Evolutionary conservation across 2,329 filamentous ascomycete species (phyloP), one percentile per base, ranked within the genome.

Genomic region (Beauveria varroae): DNA sequence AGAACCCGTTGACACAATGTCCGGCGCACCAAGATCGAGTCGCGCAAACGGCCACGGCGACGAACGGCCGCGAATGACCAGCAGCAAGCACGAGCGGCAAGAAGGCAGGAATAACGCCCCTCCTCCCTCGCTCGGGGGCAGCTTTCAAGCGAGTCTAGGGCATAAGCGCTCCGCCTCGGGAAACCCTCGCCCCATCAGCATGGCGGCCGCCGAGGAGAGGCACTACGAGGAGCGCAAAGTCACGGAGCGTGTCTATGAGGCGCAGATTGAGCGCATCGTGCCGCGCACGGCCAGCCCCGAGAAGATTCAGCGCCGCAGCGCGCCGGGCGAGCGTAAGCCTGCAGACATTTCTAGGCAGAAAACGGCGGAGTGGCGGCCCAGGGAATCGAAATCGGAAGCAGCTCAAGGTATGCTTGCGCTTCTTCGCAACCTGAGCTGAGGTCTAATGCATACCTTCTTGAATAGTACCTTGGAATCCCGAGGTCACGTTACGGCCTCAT

Each of bases 381-480:
- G 75, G 67, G 78, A 82, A 47, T 66, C 72, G 49, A 79, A 74
- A 63, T 70, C 73, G 34, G 82, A 86, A 64, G 69, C 75, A 28
- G 76, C 78, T n/a, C 75, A 77, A 74, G 76, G 82, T 84, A 78
- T 62, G 75, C 68, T 60, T 14, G n/a, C 16, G 28, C 26, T 4
- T 56, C 16, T 14, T 12, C 34, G 34, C 14, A 16, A 8, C 18
- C 16, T 63, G 69, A 73, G 67, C 73, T 66, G 58, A 50, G 61
- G 65, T 68, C 68, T 47, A 26, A 63, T 37, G 41, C 41, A 18
- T 40, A 16, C 28, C 62, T 8, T 54, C 26, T 57, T 28, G 22
- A 47, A 63, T 67, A 79, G 78, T 74, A 65, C 75, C 78, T 69
- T 98, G 95, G 95, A 87, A 86, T 61, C 93, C 95, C 0, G 84